These are phyloP conservation scores for Albatrellus sp. DNA, from an alignment of 1,284 basidiomycete species.

Conservation along the genomic window DNA sequence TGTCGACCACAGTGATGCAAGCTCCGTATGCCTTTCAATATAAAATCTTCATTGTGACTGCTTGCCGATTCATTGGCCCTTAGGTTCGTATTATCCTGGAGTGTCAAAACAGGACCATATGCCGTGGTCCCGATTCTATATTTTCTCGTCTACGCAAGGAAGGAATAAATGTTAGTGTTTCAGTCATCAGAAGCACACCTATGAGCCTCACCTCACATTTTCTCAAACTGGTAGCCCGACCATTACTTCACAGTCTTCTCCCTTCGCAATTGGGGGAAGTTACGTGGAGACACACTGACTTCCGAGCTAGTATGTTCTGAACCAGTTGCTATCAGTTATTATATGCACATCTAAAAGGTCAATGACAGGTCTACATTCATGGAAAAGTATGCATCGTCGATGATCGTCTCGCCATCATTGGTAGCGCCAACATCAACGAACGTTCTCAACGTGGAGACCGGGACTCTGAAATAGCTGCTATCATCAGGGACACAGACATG, in stretches of 20 bases:
- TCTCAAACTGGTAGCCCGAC: constrained; percentile 52
- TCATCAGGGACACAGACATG: constrained; percentile 96
- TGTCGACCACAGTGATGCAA: constrained; percentile 87
- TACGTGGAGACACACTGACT: constrained; percentile 74
- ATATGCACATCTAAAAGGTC: background rate
- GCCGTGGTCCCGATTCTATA: constrained; percentile 86
- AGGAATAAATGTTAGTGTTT: constrained; percentile 66
- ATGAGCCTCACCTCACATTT: background rate
- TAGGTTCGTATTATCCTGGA: constrained; percentile 88
- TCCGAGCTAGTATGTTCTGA: constrained; percentile 64
- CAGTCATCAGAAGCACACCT: background rate
- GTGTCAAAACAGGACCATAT: constrained; percentile 86
- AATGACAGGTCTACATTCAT: constrained; percentile 72
- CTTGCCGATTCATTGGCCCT: constrained; percentile 4
- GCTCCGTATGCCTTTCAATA: constrained; percentile 49
- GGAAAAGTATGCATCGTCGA: constrained; percentile 90
- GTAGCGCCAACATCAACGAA: constrained; percentile 99
- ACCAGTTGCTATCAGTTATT: background rate
- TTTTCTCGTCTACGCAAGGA: constrained; percentile 80
- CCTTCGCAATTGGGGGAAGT: constrained; percentile 87
- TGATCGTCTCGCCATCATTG: constrained; percentile 93
- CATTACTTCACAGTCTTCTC: constrained; percentile 92
- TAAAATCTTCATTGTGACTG: background rate
- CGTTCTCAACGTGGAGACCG: constrained; percentile 91
- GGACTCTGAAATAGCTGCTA: constrained; percentile 88